These are phyloP conservation scores for Colletotrichum sp. DNA, from an alignment of 2,329 filamentous ascomycete genomes.

Conservation along the genomic window DNA sequence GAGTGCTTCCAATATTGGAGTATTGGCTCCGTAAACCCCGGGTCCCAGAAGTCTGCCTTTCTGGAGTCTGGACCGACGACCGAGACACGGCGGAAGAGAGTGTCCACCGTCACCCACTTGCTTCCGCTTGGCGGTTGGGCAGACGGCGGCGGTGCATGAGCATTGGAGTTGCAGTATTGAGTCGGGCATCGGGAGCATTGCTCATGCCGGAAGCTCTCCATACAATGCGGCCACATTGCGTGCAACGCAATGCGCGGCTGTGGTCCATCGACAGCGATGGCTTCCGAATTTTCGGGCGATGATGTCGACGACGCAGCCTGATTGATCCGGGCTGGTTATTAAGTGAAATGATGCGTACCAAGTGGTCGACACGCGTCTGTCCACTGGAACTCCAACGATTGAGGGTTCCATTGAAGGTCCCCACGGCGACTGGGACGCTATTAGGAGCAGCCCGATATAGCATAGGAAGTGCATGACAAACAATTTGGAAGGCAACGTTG, in stretches of 20 bases:
- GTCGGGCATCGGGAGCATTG: slow-evolving; percentile 1
- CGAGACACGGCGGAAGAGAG: background rate
- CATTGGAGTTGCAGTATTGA: slow-evolving; percentile 10
- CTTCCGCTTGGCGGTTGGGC: slow-evolving; percentile 2
- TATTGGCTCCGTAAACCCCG: slow-evolving; percentile 14
- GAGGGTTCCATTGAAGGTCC: background rate
- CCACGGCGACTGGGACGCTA: slow-evolving; percentile 11
- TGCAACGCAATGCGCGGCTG: slow-evolving; percentile 2
- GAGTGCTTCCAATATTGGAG: slow-evolving; percentile 1
- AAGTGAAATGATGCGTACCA: slow-evolving; percentile 11
- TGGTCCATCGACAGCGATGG: background rate
- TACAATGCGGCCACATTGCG: slow-evolving; percentile 8
- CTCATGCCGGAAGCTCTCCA: slow-evolving; percentile 12
- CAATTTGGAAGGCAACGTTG: background rate
- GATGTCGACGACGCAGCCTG: background rate
- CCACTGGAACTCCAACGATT: background rate
- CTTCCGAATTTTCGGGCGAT: background rate
- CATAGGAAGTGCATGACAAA: background rate
- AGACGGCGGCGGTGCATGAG: slow-evolving; percentile 5
- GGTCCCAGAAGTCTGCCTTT: background rate
- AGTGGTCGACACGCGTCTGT: background rate
- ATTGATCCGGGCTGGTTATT: background rate
- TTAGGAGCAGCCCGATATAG: background rate
- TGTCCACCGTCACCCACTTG: background rate
- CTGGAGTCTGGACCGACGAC: background rate